phyloP scores from a whole-genome alignment of 2,329 filamentous ascomycete genomes.

The Hypocreales sp. region DNA sequence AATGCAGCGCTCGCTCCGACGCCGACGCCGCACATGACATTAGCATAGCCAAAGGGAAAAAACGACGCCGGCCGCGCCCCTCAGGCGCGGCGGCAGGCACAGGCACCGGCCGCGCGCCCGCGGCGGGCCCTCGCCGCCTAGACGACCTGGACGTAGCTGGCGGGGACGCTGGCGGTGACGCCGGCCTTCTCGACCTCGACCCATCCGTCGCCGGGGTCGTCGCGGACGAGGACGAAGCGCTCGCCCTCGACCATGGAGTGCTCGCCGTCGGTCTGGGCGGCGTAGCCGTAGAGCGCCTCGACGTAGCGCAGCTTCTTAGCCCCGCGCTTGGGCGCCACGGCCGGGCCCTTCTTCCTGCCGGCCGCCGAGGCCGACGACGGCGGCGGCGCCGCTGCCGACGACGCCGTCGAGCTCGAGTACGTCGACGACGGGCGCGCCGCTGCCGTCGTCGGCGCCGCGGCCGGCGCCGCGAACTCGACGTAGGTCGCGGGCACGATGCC shows the following conservation, averaged over 20 bases:
- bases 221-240: constrained; percentile 74
- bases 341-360: constrained; percentile 75
- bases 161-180: constrained; percentile 74
- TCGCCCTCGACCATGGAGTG: constrained; percentile 87
- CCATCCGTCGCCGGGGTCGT: constrained; percentile 89
- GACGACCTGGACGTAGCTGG: constrained; percentile 76
- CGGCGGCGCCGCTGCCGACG: constrained; percentile 11
- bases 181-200: constrained; percentile 90
- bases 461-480: constrained; percentile 47
- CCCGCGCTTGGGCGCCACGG: constrained; percentile 76
- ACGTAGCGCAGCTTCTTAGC: constrained; percentile 92
- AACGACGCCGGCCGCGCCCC: too few species aligned
- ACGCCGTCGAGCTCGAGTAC: constrained; percentile 53
- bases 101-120: too few species aligned
- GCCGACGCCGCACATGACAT: too few species aligned
- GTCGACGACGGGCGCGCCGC: constrained; percentile 50
- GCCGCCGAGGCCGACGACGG: constrained; percentile 13
- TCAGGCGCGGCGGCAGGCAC: too few species aligned
- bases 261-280: constrained; percentile 71
- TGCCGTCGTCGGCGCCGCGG: constrained; percentile 22
- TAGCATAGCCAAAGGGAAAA: too few species aligned
- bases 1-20: too few species aligned
- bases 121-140: too few species aligned
- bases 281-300: constrained; percentile 84
- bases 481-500: constrained; percentile 83